Conservation (phyloP, 1,139 yeast genomes). For the Wickerhamomyces sp. region DNA sequence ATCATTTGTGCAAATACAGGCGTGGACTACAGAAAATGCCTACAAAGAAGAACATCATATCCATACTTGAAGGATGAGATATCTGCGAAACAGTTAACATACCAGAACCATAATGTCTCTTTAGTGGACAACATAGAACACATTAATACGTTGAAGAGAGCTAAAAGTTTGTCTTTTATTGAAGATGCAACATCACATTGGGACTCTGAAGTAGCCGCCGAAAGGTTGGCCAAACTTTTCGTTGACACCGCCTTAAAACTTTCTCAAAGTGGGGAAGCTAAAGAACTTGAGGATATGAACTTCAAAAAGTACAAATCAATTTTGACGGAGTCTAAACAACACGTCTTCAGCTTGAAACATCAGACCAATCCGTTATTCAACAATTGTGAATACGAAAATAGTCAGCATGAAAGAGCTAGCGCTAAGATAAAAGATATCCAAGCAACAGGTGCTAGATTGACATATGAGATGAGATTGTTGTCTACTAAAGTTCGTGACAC, state of each 20-base stretch:
- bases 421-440: conserved; percentile 57
- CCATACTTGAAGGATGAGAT: conserved; percentile 34
- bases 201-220: conserved; percentile 23
- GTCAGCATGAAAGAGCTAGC: conserved; percentile 33
- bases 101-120: conserved; percentile 20
- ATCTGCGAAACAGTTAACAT: conserved; percentile 26
- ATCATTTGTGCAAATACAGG: conserved; percentile 6
- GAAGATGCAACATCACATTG: conserved; percentile 34
- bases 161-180: conserved; percentile 41
- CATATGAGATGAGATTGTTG: conserved; percentile 74
- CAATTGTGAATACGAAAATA: conserved; percentile 28
- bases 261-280: conserved; percentile 15
- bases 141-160: conserved; percentile 18
- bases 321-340: conserved; percentile 11
- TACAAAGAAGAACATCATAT: conserved; percentile 41
- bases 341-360: conserved; percentile 27
- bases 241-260: conserved; percentile 26
- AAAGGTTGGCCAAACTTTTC: conserved; percentile 26
- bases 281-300: conserved; percentile 19
- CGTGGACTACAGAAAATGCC: conserved; percentile 18
- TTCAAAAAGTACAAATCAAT: conserved; percentile 30
- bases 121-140: conserved; percentile 3
- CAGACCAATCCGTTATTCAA: conserved; percentile 31
- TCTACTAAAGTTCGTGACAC: conserved; percentile 74
- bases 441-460: conserved; percentile 67